Percentiles rank a stretch among this genome's conserved stretches.
phyloP scores from a whole-genome alignment of 768 basidiomycete genomes.

The Russula abietina region DNA sequence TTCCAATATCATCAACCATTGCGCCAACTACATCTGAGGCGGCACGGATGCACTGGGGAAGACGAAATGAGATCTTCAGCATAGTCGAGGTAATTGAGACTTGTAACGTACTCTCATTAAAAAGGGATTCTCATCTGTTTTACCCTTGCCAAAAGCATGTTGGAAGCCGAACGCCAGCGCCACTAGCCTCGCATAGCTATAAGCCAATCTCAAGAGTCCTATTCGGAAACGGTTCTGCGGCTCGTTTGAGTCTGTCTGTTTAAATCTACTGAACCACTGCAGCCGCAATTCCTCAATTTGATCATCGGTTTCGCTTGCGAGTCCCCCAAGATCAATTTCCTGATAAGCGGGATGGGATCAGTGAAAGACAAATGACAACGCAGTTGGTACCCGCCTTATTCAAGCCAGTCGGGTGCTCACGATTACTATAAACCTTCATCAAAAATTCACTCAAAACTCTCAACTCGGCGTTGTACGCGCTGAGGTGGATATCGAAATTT shows the following conservation, averaged over 20 bases:
- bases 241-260: conserved; percentile 51
- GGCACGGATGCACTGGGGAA: conserved; percentile 57
- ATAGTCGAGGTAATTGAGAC: conserved; percentile 4
- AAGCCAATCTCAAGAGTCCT: conserved; percentile 54
- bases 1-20: conserved; percentile 53
- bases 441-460: conserved; percentile 56
- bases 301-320: conserved; percentile 67
- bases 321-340: conserved; percentile 57
- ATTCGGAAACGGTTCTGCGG: conserved; percentile 54
- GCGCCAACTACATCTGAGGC: conserved; percentile 60
- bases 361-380: background rate
- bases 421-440: conserved; percentile 59
- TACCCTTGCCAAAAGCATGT: conserved; percentile 60
- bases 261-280: conserved; percentile 48
- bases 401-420: conserved; percentile 64
- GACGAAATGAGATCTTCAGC: conserved; percentile 6
- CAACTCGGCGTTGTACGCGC: conserved; percentile 70
- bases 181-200: conserved; percentile 62
- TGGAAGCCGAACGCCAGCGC: conserved; percentile 74
- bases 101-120: conserved; percentile 50
- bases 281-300: conserved; percentile 49
- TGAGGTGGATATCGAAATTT: conserved; percentile 76
- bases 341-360: conserved; percentile 26
- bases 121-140: conserved; percentile 56
- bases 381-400: conserved; percentile 48